Conservation (phyloP, 2,329 filamentous ascomycete genomes). For the Ramichloridium luteum region DNA sequence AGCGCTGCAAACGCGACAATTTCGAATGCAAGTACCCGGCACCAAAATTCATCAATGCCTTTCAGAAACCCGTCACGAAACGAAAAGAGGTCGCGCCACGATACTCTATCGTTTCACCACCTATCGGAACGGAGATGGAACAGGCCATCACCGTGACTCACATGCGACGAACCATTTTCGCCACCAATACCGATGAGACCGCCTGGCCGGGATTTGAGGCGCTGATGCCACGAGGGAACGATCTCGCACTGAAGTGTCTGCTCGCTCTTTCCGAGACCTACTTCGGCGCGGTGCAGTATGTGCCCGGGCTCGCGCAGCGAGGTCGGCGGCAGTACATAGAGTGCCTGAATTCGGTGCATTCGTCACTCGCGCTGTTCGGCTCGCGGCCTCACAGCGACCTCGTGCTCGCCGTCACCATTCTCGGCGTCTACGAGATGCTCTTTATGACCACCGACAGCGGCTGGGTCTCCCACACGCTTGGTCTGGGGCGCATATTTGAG, state of each 20-base stretch:
- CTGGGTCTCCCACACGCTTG: not conserved
- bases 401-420: not conserved
- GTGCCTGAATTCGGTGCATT: not conserved
- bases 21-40: slow-evolving; percentile 1
- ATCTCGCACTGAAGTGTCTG: not conserved
- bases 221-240: not conserved
- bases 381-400: not conserved
- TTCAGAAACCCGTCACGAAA: not conserved
- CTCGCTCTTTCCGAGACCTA: not conserved
- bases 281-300: not conserved
- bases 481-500: not conserved
- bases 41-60: slow-evolving; percentile 1
- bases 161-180: not conserved
- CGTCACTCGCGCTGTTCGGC: not conserved
- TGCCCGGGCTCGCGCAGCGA: not conserved
- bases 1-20: not conserved
- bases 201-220: not conserved
- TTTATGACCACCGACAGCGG: not conserved
- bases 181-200: not conserved
- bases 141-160: not conserved
- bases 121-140: not conserved
- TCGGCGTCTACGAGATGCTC: not conserved
- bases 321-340: not conserved
- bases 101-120: not conserved
- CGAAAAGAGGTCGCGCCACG: not conserved